Base-by-base conservation (phyloP, 345 rosid species). In the Linum usitatissimum region DNA sequence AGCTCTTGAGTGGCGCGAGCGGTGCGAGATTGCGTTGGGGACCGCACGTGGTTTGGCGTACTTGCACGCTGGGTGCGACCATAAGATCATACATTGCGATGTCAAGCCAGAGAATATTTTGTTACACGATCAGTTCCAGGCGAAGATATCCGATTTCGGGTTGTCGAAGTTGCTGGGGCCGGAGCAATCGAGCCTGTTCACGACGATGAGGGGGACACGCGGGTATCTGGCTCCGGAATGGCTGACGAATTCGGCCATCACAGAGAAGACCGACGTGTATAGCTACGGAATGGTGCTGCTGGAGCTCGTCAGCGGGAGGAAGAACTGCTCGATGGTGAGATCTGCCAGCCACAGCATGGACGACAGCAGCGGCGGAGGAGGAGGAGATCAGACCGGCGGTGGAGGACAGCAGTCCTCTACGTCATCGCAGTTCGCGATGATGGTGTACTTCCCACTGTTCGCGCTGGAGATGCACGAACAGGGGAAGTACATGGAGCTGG, bases 381-480 rank as follows among this genome's bases (percentile, higher is more conserved):
- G 12, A n/a, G 58, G 20, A 23, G 28, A 18, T 6, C 58, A 21
- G 5, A 15, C 5, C 2, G 48, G 48, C 48, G 13, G 3, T 40
- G 10, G 48, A 45, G 13, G 15, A 45, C 51, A 15, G 1, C 51
- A 45, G 17, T 34, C 38, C 38, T 34, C 51, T 3, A 57, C 70
- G 23, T 67, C 71, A 30, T 72, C 71, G 42, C 63, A 67, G 14
- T 53, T 53, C 9, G 51, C 64, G 23, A 55, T 38, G 55, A 55
- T 78, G 60, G 69, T 81, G 49, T 91, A 88, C 73, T 88, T 88
- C 62, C 98, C 98, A 0, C 68, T 86, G 53, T 75, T 84, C 60
- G 96, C 96, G n/a, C 67, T 91, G 64, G 98, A 91, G 74, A 72
- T 72, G 75, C 75, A 72, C 21, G 75, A 67, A 57, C 71, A 66